A percentile compares a stretch with the other conserved stretches of the same genome.
Evolutionary conservation across 768 basidiomycete genomes (phyloP).

Genomic region (Tulasnella sp.): DNA sequence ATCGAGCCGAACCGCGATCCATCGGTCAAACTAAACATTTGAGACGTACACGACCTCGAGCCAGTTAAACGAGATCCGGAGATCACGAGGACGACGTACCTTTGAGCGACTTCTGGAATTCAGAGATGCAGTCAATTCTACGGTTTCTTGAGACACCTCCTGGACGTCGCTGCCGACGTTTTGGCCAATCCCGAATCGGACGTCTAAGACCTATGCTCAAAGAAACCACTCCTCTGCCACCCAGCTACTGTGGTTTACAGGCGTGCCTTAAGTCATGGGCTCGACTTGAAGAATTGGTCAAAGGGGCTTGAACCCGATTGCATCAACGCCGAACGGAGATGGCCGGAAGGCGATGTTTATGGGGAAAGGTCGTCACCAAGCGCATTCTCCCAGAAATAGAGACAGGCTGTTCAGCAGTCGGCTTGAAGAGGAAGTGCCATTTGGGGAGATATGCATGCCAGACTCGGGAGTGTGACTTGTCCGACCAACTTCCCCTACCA

Average conservation of each 20-base stretch:
- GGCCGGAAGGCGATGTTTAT: constrained; percentile 29
- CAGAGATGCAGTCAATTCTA: constrained; percentile 51
- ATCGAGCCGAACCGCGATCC: constrained; percentile 78
- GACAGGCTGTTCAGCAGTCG: neutral
- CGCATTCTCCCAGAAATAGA: neutral
- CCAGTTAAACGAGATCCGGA: constrained; percentile 47
- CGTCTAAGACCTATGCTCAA: neutral
- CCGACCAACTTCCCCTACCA: constrained; percentile 24
- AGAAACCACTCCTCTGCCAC: constrained; percentile 57
- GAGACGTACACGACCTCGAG: constrained; percentile 54
- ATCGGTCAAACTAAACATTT: constrained; percentile 76
- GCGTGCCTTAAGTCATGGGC: constrained; percentile 75
- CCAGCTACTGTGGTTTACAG: constrained; percentile 83
- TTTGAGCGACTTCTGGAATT: constrained; percentile 79
- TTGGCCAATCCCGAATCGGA: neutral
- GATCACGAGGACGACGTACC: constrained; percentile 55
- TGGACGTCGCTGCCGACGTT: neutral
- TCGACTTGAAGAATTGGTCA: constrained; percentile 82
- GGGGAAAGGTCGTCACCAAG: constrained; percentile 15
- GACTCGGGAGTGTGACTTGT: constrained; percentile 24
- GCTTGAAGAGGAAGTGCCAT: constrained; percentile 8
- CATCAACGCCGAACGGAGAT: constrained; percentile 35
- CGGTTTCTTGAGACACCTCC: neutral
- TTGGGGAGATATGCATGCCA: constrained; percentile 20
- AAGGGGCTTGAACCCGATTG: constrained; percentile 88